Base-by-base conservation (phyloP, 805 yeast genomes). In the Metahyphopichia silvanorum region DNA sequence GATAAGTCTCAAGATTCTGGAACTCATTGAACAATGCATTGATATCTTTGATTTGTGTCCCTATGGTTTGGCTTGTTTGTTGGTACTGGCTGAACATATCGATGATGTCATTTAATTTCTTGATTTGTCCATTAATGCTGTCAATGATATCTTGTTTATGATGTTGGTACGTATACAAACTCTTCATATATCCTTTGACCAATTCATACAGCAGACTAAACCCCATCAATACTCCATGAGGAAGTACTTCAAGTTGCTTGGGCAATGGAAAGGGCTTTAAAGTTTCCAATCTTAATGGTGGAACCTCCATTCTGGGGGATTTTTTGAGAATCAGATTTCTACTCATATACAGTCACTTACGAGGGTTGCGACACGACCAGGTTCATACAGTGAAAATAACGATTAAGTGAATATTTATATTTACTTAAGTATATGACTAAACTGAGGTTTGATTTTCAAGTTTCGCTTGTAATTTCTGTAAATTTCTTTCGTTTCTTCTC, bases 1-100 rank as follows among this genome's bases (percentile, higher is more conserved):
- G 71, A 21, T 39, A 44, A 10, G 63, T 55, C 37, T 66, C 70
- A 27, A 61, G 42, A 33, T 49, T 48, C 15, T 51, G 37, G 41
- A 63, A 66, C 38, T 65, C 63, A 18, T 46, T 49, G 39, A 59
- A 60, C 4, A 53, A 38, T 10, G 33, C 31, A 14, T 50, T 49
- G n/a, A 64, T 42, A 12, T 44, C 37, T 9, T 36, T 35, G 5
- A 58, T 40, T 32, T 55, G 58, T 19, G 38, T 44, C 17, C 40
- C 39, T 14, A 66, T 65, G 15, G 32, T 40, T 3, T 27, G 32
- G 6, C 55, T 33, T 13, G 52, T 33, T 9, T 36, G 28, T 9
- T 40, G 35, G 40, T 62, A 62, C 8, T 56, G 29, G 11, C 29
- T 38, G 10, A 51, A 35, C 4, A 53, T 28, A 10, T 21, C 39